Evolutionary conservation across 306 rosid genomes (phyloP), one percentile per base, ranked within the genome.

Genomic region (Parietaria judaica): DNA sequence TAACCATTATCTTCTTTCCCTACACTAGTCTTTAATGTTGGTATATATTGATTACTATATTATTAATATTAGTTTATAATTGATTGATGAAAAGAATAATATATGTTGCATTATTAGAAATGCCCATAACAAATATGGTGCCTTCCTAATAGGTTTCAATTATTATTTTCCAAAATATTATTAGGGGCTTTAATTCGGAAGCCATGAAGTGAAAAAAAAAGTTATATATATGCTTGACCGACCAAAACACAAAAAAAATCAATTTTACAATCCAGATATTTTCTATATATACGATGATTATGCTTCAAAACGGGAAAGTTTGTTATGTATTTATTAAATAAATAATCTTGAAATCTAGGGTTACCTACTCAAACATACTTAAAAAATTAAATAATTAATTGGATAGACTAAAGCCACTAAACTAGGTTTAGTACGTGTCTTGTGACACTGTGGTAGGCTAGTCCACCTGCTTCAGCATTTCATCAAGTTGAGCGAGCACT

Each of bases 11-110:
- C 56, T 57, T 37, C 74, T 36, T 59, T 59, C 49, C 69, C 54
- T 51, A 75, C 75, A 72, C 69, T 36, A 56, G 63, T 16, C 67
- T 17, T 61, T 52, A 36, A 38, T 47, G 61, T 54, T 35, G 7
- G 14, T 52, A 15, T n/a, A 41, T 43, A 14, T 34, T 44, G 41
- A 3, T 56, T n/a, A 11, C 1, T 49, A 4, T 44, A 34, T 36
- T 14, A 56, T 36, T 12, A 37, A 56, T 6, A 9, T 12, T 34
- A 41, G 1, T 37, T 65, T 6, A 23, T 23, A 54, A 54, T 56
- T 8, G 4, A 46, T 44, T 23, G 10, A 13, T 16, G 17, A 60
- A 60, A 8, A 16, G 51, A 11, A 16, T n/a, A 41, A 41, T 41
- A 41, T 6, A 51, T 52, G 48, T 58, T 49, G 63, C 51, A 74